These are phyloP conservation scores for Arthrobotrys megalospora DNA, from an alignment of 2,329 filamentous ascomycete genomes.

Conservation along the genomic window DNA sequence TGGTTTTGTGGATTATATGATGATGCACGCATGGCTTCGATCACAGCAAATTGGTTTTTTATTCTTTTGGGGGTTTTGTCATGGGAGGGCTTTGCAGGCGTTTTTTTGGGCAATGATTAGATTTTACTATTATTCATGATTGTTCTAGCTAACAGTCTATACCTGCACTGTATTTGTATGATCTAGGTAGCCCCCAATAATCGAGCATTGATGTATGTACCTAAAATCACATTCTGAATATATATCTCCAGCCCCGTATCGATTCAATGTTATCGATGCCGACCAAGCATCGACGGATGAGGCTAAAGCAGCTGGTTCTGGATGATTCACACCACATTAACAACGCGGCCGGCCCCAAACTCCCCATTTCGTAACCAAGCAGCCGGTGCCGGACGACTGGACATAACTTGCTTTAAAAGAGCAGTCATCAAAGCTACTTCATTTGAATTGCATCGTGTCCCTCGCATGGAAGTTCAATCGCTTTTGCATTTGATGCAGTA, in stretches of 20 bases:
- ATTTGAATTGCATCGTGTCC: background rate
- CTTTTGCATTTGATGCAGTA: constrained; percentile 10
- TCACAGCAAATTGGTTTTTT: constrained; percentile 16
- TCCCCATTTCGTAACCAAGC: constrained; percentile 13
- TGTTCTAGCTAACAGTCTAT: constrained; percentile 3
- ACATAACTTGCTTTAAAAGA: background rate
- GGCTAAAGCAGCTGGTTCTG: constrained; percentile 22
- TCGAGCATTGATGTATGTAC: background rate
- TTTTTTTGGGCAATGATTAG: constrained; percentile 17
- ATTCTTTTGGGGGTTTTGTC: background rate
- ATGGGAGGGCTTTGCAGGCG: constrained; percentile 14
- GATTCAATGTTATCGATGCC: background rate
- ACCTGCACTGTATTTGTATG: constrained; percentile 8
- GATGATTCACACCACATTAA: constrained; percentile 31
- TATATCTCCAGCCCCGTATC: background rate
- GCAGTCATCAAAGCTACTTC: background rate
- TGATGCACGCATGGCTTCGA: constrained; percentile 24
- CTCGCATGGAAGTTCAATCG: constrained; percentile 6
- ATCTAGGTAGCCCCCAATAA: constrained; percentile 4
- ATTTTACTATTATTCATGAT: constrained; percentile 16
- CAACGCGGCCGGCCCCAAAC: constrained; percentile 10
- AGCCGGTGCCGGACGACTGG: constrained; percentile 26
- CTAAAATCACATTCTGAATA: background rate
- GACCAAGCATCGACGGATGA: background rate
- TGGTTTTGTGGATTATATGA: constrained; percentile 1